Base-by-base conservation (phyloP, 495 filamentous ascomycete genomes). In the Neurospora sp. region DNA sequence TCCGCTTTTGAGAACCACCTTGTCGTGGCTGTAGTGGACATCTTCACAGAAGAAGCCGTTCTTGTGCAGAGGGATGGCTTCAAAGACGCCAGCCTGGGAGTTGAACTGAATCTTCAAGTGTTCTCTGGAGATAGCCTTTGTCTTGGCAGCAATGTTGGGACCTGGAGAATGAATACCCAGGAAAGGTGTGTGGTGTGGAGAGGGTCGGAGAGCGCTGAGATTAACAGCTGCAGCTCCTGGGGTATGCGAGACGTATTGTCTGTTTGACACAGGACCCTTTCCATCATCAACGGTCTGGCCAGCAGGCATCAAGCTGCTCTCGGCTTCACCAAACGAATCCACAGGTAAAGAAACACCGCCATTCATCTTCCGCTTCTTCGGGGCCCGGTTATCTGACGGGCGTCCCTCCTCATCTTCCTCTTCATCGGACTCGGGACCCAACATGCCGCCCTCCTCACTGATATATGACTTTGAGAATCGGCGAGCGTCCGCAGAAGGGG, bases 21-120 rank as follows among this genome's bases (percentile, higher is more conserved):
- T 82, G 42, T 89, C 85, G 45, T 90, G 89, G 17, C 85, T 83
- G 76, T 90, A 85, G 80, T 89, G 91, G 70, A 89, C 86, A 41
- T 92, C 91, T 69, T 97, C 91, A 68, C 93, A 88, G 73, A 95
- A 97, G 40, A 92, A 90, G 40, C 94, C 94, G 78, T 97, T 98
- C 75, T 90, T 88, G 70, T 95, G 94, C 76, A 95, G 83, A 4
- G 96, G 89, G 45, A 91, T 85, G 76, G 96, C 88, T 77, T 96
- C 90, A 73, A 94, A 99, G 16, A 90, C 79, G 70, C 90, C 87
- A 73, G 86, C 87, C 27, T 89, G 86, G 73, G 90, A 89, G 76
- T 95, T 94, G 80, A 93, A 98, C 14, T 88, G 81, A 70, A 99
- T 94, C 76, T 89, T 91, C 42, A 94, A 88, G 80, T 99, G 96